phyloP scores from a whole-genome alignment of 768 basidiomycete species.

The Mycena rebaudengoi region DNA sequence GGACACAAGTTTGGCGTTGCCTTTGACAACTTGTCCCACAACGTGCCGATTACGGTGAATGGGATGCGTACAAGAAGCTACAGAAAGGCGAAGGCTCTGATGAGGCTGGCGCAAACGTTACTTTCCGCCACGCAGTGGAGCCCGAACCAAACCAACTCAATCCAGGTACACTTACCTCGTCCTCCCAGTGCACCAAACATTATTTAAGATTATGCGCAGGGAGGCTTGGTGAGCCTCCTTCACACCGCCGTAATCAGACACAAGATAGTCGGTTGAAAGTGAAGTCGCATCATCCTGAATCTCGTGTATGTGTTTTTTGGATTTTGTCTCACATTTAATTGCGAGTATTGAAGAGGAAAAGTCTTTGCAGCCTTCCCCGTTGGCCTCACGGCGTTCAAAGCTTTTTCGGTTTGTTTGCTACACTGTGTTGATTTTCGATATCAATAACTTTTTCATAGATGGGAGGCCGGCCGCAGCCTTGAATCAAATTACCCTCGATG shows the following conservation, averaged over 20 bases:
- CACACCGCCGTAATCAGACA: constrained; percentile 46
- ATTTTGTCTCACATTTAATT: background rate
- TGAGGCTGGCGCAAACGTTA: constrained; percentile 40
- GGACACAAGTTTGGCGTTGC: constrained; percentile 42
- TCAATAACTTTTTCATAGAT: constrained; percentile 17
- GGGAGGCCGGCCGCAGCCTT: constrained; percentile 39
- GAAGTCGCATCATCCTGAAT: constrained; percentile 48
- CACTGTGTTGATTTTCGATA: background rate
- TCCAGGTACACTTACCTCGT: constrained; percentile 17
- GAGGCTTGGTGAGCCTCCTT: constrained; percentile 43
- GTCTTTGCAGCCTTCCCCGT: constrained; percentile 9
- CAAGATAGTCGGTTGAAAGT: constrained; percentile 35
- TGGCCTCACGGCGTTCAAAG: constrained; percentile 29
- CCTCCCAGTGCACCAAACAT: background rate
- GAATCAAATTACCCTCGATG: constrained; percentile 44
- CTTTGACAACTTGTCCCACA: constrained; percentile 49
- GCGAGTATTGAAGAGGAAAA: constrained; percentile 21
- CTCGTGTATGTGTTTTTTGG: constrained; percentile 40
- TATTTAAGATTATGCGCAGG: constrained; percentile 8
- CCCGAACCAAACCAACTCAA: constrained; percentile 20
- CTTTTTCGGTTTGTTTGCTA: constrained; percentile 33
- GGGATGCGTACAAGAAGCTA: constrained; percentile 51
- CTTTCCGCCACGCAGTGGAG: constrained; percentile 38
- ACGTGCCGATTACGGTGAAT: constrained; percentile 50
- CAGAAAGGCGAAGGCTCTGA: constrained; percentile 39